Evolutionary conservation across 495 filamentous ascomycete species (phyloP).

Genomic region (Aspergillus egyptiacus): DNA sequence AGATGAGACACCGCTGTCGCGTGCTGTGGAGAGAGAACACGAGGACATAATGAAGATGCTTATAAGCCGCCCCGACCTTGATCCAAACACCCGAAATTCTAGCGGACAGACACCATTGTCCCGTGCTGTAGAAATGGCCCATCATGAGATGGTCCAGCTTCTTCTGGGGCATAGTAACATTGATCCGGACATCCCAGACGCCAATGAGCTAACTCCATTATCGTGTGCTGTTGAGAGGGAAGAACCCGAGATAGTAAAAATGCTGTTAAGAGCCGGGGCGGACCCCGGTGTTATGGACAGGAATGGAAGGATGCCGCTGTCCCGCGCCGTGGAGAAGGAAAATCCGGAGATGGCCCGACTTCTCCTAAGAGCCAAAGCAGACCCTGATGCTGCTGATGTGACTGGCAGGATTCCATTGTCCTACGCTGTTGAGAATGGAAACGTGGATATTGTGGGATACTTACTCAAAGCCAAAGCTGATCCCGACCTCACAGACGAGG

Average conservation of each 20-base stretch:
- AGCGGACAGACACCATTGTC: slow-evolving; percentile 23
- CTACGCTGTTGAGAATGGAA: slow-evolving; percentile 8
- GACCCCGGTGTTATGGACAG: slow-evolving; percentile 16
- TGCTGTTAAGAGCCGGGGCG: slow-evolving; percentile 5
- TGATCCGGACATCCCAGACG: slow-evolving; percentile 19
- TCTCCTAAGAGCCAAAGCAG: slow-evolving; percentile 20
- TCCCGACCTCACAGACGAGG: slow-evolving; percentile 8
- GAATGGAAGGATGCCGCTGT: slow-evolving; percentile 24
- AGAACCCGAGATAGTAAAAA: slow-evolving; percentile 11
- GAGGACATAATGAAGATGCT: slow-evolving; percentile 11
- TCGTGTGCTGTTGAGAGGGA: slow-evolving; percentile 10
- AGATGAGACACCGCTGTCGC: slow-evolving; percentile 8
- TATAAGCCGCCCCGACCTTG: slow-evolving; percentile 8
- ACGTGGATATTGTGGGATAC: slow-evolving; percentile 6
- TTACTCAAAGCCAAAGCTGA: slow-evolving; percentile 13
- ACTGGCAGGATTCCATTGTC: slow-evolving; percentile 15
- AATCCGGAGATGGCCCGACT: slow-evolving; percentile 17
- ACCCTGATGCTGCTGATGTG: slow-evolving; percentile 20
- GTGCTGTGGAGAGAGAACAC: slow-evolving; percentile 9
- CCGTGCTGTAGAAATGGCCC: slow-evolving; percentile 19
- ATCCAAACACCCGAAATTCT: slow-evolving; percentile 16
- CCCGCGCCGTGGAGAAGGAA: slow-evolving; percentile 20
- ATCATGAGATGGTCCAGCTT: slow-evolving; percentile 17
- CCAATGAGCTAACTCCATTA: slow-evolving; percentile 12
- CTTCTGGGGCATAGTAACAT: slow-evolving; percentile 21